Conservation (phyloP, 441 rosid genomes). For the Brassica hybrid region DNA sequence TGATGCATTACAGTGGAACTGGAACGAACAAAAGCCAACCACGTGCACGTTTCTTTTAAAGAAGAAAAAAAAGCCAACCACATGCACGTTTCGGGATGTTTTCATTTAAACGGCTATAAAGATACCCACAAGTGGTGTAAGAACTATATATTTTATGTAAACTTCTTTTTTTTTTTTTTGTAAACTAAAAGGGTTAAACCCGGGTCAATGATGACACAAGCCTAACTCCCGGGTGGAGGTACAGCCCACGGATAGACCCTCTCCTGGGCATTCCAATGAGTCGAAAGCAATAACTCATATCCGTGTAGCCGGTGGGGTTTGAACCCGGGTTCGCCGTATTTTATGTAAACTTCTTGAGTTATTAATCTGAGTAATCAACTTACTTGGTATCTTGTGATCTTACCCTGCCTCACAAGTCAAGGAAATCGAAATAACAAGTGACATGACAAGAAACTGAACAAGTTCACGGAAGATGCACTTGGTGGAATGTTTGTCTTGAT, state of each 20-base stretch:
- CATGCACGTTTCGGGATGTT: not conserved
- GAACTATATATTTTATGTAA: not conserved
- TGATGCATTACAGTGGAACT: not conserved
- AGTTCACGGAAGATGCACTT: not conserved
- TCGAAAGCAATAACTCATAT: too few species aligned
- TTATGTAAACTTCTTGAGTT: not conserved
- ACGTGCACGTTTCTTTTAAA: not conserved
- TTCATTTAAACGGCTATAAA: not conserved
- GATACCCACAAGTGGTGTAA: not conserved
- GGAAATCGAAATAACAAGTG: not conserved
- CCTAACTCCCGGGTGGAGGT: too few species aligned
- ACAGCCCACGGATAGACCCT: too few species aligned
- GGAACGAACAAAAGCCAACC: not conserved
- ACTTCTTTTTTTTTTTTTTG: too few species aligned
- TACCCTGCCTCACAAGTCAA: not conserved
- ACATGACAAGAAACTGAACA: too few species aligned
- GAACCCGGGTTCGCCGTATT: too few species aligned
- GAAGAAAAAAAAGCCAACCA: not conserved
- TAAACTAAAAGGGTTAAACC: too few species aligned
- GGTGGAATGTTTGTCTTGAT: slow-evolving; percentile 29
- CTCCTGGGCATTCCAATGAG: too few species aligned
- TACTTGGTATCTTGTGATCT: not conserved
- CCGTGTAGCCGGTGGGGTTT: too few species aligned
- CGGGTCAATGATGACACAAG: too few species aligned
- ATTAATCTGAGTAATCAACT: not conserved